A percentile compares a stretch with the other conserved stretches of the same genome.
Evolutionary conservation across 805 yeast genomes (phyloP).

Genomic region (Saccharomyces cerevisiae): DNA sequence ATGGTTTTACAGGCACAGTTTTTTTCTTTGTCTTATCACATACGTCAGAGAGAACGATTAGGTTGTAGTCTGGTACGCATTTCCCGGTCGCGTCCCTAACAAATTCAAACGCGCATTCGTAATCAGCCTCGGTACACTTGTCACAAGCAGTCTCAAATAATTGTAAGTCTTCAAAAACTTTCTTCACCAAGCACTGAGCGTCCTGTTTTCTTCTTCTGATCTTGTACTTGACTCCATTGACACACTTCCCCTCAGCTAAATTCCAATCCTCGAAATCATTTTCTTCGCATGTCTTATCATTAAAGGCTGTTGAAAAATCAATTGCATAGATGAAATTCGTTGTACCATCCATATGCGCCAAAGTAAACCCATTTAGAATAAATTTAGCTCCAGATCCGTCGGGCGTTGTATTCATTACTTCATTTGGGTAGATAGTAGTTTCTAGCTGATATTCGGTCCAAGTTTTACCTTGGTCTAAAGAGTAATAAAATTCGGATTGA

Average conservation of each 20-base stretch:
- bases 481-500: constrained; percentile 38
- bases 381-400: constrained; percentile 66
- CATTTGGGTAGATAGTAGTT: constrained; percentile 33
- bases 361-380: constrained; percentile 37
- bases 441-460: constrained; percentile 52
- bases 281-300: constrained; percentile 34
- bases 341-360: constrained; percentile 6
- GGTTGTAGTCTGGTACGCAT: constrained; percentile 39
- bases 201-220: constrained; percentile 56
- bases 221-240: constrained; percentile 60
- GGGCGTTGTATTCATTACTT: constrained; percentile 43
- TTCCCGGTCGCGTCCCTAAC: constrained; percentile 29
- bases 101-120: constrained; percentile 59
- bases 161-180: constrained; percentile 31
- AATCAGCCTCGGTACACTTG: constrained; percentile 54
- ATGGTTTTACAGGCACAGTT: constrained; percentile 12
- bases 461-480: constrained; percentile 65
- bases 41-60: constrained; percentile 12
- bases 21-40: constrained; percentile 13
- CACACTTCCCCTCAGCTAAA: constrained; percentile 38
- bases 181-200: constrained; percentile 47
- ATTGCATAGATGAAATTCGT: constrained; percentile 27
- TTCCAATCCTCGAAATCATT: constrained; percentile 59
- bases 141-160: constrained; percentile 48
- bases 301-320: constrained; percentile 52